These are phyloP conservation scores for Penicillium goetzii DNA, from an alignment of 495 filamentous ascomycete species.

Conservation along the genomic window DNA sequence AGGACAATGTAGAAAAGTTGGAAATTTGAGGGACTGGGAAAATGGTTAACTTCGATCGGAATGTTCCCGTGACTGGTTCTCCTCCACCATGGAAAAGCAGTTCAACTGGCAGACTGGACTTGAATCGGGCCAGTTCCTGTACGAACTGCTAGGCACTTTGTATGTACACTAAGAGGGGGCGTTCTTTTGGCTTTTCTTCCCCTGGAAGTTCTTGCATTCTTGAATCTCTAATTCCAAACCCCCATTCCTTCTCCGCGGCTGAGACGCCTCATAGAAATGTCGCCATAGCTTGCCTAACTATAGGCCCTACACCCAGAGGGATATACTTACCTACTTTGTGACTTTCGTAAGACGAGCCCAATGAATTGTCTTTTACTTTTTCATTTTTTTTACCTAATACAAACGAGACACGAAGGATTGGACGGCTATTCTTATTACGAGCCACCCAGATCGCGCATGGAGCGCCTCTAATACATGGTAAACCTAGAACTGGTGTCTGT, in stretches of 20 bases:
- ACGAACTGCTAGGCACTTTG: conserved; percentile 9
- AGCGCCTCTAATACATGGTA: not conserved
- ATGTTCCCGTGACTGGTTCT: conserved; percentile 39
- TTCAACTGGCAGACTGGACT: conserved; percentile 18
- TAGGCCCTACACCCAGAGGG: not conserved
- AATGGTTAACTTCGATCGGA: conserved; percentile 17
- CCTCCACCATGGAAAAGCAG: conserved; percentile 19
- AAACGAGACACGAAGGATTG: conserved; percentile 2
- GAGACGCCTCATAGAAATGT: not conserved
- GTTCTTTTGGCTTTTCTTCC: conserved; percentile 9
- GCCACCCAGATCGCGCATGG: conserved; percentile 6
- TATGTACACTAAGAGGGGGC: conserved; percentile 1
- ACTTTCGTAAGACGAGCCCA: conserved; percentile 4
- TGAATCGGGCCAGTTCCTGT: conserved; percentile 29
- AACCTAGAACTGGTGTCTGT: conserved; percentile 1
- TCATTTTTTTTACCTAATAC: conserved; percentile 24
- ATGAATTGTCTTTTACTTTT: not conserved
- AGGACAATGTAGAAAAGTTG: conserved; percentile 2
- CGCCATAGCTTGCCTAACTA: conserved; percentile 7
- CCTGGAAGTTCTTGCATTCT: conserved; percentile 3
- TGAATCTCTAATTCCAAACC: not conserved
- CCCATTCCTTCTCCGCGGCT: conserved; percentile 1
- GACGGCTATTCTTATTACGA: conserved; percentile 1
- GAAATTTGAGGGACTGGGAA: conserved; percentile 18
- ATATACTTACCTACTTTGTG: conserved; percentile 21